These are phyloP conservation scores for Crassisporium funariophilum DNA, from an alignment of 768 basidiomycete genomes.

Conservation along the genomic window DNA sequence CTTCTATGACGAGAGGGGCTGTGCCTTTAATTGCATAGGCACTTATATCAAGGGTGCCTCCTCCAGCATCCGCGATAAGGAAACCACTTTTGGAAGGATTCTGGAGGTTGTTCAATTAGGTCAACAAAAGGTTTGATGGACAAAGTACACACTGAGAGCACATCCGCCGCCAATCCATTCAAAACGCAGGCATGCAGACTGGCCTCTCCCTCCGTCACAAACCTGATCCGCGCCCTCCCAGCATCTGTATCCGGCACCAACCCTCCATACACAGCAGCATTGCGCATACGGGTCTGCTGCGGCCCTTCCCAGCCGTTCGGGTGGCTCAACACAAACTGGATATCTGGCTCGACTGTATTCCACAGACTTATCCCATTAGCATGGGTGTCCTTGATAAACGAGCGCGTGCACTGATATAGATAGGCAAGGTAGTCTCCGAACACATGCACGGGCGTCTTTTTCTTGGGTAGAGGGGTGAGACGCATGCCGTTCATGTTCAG, in stretches of 20 bases:
- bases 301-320: constrained; percentile 85
- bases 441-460: constrained; percentile 70
- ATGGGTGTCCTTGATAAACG: constrained; percentile 80
- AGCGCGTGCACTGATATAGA: constrained; percentile 71
- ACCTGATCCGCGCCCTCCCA: constrained; percentile 71
- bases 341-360: constrained; percentile 67
- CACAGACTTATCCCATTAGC: constrained; percentile 72
- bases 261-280: constrained; percentile 70
- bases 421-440: constrained; percentile 82
- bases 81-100: constrained; percentile 77
- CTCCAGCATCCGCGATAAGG: constrained; percentile 79
- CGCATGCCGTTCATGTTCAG: constrained; percentile 86
- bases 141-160: constrained; percentile 58
- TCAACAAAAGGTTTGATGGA: constrained; percentile 1
- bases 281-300: constrained; percentile 77
- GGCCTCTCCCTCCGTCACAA: constrained; percentile 84
- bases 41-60: constrained; percentile 80
- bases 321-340: constrained; percentile 77
- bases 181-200: constrained; percentile 81
- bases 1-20: constrained; percentile 74
- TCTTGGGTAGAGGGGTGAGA: constrained; percentile 64
- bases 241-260: constrained; percentile 75
- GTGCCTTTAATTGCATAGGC: constrained; percentile 76
- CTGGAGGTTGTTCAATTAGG: constrained; percentile 37
- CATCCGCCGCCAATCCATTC: constrained; percentile 76